These are phyloP conservation scores for Picea sitchensis DNA, from an alignment of 75 land plant species.

Conservation along the genomic window DNA sequence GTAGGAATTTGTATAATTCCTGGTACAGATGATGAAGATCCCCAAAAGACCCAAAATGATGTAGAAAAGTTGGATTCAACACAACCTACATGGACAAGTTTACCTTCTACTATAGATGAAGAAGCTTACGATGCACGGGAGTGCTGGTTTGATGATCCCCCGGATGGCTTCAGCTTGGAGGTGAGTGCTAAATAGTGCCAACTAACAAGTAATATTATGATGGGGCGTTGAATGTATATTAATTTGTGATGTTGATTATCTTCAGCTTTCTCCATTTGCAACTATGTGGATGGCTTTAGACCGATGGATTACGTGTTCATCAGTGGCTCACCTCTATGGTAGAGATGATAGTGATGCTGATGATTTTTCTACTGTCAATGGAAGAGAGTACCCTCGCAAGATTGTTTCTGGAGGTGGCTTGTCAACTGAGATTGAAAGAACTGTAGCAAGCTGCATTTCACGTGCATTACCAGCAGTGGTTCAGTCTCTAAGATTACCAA, in stretches of 20 bases:
- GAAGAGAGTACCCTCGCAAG: conserved; percentile 68
- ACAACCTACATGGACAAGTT: conserved; percentile 26
- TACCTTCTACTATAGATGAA: conserved; percentile 21
- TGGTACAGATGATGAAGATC: neutral
- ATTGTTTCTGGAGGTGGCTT: conserved; percentile 43
- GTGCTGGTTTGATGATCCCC: conserved; percentile 70
- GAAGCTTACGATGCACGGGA: conserved; percentile 52
- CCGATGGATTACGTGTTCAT: conserved; percentile 71
- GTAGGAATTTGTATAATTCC: conserved; percentile 1
- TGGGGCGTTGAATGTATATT: neutral
- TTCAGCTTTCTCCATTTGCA: conserved; percentile 80
- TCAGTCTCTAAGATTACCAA: conserved; percentile 45
- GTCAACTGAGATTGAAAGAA: conserved; percentile 76
- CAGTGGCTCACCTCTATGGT: conserved; percentile 85
- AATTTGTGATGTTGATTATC: conserved; percentile 1
- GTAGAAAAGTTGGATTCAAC: neutral
- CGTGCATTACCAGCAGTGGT: conserved; percentile 74
- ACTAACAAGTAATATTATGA: too few relatives aligned
- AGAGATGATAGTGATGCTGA: conserved; percentile 53
- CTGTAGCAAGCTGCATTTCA: conserved; percentile 63
- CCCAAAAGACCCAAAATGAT: neutral
- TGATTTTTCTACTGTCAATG: conserved; percentile 57
- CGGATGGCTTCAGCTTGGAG: conserved; percentile 72
- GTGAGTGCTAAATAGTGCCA: conserved; percentile 30
- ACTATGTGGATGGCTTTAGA: conserved; percentile 83